Evolutionary conservation across 768 basidiomycete species (phyloP).

Genomic region (Hirschioporus abietinus): DNA sequence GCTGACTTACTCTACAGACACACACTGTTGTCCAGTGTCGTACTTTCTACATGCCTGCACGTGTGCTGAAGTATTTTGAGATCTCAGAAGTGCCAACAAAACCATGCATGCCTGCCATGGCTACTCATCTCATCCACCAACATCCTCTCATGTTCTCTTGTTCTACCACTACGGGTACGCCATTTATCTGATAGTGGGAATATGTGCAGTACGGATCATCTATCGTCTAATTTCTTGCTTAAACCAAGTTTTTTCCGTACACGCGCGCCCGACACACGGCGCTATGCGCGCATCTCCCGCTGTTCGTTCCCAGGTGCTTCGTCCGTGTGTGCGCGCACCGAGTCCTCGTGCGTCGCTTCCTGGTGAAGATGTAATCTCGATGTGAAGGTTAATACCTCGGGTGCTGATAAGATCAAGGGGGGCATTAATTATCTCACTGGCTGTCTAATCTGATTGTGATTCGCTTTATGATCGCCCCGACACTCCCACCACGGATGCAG

Average conservation of each 20-base stretch:
- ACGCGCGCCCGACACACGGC: background rate
- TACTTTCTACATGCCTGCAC: too few species aligned
- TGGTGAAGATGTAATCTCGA: too few species aligned
- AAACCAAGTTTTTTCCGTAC: background rate
- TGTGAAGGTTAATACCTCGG: background rate
- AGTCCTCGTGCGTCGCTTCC: background rate
- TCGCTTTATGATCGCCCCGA: background rate
- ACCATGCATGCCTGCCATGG: background rate
- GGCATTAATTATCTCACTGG: background rate
- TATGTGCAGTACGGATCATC: background rate
- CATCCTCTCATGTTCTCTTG: background rate
- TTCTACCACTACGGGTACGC: background rate
- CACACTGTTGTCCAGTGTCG: too few species aligned
- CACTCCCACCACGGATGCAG: background rate
- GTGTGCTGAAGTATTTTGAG: too few species aligned
- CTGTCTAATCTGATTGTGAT: conserved; percentile 1
- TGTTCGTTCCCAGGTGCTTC: background rate
- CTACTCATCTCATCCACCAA: background rate
- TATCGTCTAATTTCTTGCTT: background rate
- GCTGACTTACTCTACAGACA: too few species aligned
- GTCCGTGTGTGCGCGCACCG: background rate
- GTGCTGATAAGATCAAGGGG: background rate
- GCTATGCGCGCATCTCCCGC: background rate
- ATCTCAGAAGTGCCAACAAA: background rate
- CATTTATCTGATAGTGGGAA: background rate